Evolutionary conservation across 768 basidiomycete genomes (phyloP).

Genomic region (Terana coerulea): DNA sequence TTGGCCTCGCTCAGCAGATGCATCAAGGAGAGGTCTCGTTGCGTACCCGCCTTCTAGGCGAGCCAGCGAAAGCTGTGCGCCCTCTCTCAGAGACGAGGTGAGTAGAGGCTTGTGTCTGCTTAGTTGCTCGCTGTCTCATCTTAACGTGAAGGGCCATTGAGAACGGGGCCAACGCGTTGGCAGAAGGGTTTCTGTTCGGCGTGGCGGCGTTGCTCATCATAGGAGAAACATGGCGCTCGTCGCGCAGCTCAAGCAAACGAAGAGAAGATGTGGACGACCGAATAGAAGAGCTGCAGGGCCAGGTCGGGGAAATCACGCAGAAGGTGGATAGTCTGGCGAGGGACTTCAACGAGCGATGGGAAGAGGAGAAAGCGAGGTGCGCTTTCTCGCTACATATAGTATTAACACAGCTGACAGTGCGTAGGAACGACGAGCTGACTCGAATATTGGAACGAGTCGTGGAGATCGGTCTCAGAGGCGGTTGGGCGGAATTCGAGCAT

Average conservation of each 20-base stretch:
- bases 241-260: constrained; percentile 65
- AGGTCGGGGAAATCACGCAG: constrained; percentile 42
- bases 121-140: background rate
- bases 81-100: constrained; percentile 77
- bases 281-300: constrained; percentile 51
- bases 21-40: constrained; percentile 70
- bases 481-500: constrained; percentile 61
- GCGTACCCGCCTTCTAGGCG: constrained; percentile 73
- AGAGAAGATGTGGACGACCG: constrained; percentile 70
- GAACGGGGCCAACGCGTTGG: constrained; percentile 79
- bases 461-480: constrained; percentile 60
- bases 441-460: constrained; percentile 64
- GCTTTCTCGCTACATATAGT: background rate
- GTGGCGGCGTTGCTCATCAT: constrained; percentile 74
- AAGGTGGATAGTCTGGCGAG: constrained; percentile 38
- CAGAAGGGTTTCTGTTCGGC: constrained; percentile 79
- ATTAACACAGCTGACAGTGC: background rate
- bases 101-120: constrained; percentile 27
- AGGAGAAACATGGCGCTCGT: constrained; percentile 73
- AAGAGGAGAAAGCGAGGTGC: constrained; percentile 44
- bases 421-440: constrained; percentile 64
- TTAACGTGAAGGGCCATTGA: constrained; percentile 62
- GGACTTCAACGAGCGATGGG: constrained; percentile 41
- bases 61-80: constrained; percentile 65
- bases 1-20: constrained; percentile 72